Base-by-base conservation (phyloP, 2,329 filamentous ascomycete species). In the Exophiala lecanii-corni region DNA sequence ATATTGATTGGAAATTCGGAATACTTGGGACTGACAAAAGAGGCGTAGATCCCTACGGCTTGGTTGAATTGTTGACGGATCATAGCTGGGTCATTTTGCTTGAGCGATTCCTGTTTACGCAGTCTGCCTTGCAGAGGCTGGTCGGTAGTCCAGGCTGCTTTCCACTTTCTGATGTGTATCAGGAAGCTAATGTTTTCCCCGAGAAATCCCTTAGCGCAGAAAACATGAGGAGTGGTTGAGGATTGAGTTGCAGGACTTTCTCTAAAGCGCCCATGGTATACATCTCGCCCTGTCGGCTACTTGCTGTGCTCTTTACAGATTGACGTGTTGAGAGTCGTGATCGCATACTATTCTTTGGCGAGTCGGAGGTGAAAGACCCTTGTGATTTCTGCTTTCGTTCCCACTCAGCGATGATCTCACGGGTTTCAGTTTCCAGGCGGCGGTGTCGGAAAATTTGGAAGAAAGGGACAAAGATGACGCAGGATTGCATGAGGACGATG, bases 121-220 rank as follows among this genome's bases (percentile, higher is more conserved):
- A 48, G 39, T 26, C 46, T 41, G 20, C 45, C 43, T 6, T 43
- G 39, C 15, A 30, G 41, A 5, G 36, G 36, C 26, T 34, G 39
- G 41, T 33, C 37, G 10, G 36, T 23, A 18, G 46, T 38, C 60
- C 63, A 68, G 35, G 54, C 43, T 36, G 58, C 55, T 57, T 76
- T 79, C 76, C 78, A 84, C 44, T 73, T 69, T 2, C 70, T 66
- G 6, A 83, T 73, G 30, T 70, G 66, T 6, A 72, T 75, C 4
- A 85, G 62, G 59, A 85, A 85, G 35, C 80, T 74, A 51, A 85
- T 80, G 57, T 86, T 86, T 59, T 86, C 82, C 80, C 81, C 0
- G 81, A 84, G 57, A 85, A 84, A 53, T 85, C 82, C 25, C 74
- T 71, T 1, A 76, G 67, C 0, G 81, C 80, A 0, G 82, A 81